A percentile compares a stretch with the other conserved stretches of the same genome.
phyloP scores from a whole-genome alignment of 176 grass and related monocot species.

The Pontederia crassipes region DNA sequence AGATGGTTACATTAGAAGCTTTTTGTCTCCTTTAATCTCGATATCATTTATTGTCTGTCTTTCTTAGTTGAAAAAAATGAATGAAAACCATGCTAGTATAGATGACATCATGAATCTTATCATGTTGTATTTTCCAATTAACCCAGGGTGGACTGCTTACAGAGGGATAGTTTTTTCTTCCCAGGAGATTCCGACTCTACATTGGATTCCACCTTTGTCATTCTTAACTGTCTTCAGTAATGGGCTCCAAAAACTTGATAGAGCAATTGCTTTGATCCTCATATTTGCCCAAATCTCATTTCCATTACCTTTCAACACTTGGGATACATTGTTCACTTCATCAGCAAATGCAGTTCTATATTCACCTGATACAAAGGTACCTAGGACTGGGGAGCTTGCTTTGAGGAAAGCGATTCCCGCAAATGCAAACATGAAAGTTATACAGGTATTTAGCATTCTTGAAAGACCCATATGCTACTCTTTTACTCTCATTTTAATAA shows the following conservation, averaged over 20 bases:
- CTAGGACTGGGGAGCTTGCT: slow-evolving; percentile 86
- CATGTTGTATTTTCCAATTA: too few species aligned
- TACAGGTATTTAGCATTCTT: slow-evolving; percentile 43
- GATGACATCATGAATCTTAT: too few species aligned
- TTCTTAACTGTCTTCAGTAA: too few species aligned
- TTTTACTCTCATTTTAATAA: slow-evolving; percentile 7
- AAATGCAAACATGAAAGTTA: slow-evolving; percentile 74
- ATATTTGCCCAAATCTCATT: slow-evolving; percentile 58
- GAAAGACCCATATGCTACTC: background rate
- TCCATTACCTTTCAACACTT: slow-evolving; percentile 24
- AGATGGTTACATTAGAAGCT: too few species aligned
- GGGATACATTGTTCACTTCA: slow-evolving; percentile 10
- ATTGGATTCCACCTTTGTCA: too few species aligned
- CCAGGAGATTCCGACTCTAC: too few species aligned
- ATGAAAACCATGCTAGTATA: too few species aligned
- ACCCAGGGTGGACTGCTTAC: too few species aligned
- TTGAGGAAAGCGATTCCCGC: slow-evolving; percentile 80
- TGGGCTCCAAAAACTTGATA: slow-evolving; percentile 22
- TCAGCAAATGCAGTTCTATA: slow-evolving; percentile 72
- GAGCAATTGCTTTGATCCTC: slow-evolving; percentile 43
- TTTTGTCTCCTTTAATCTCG: too few species aligned
- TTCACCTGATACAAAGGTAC: slow-evolving; percentile 85
- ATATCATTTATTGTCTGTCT: too few species aligned
- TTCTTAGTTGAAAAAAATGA: too few species aligned
- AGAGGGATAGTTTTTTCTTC: too few species aligned